phyloP scores from a whole-genome alignment of 2,329 filamentous ascomycete genomes.

The Uncinocarpus reesii region DNA sequence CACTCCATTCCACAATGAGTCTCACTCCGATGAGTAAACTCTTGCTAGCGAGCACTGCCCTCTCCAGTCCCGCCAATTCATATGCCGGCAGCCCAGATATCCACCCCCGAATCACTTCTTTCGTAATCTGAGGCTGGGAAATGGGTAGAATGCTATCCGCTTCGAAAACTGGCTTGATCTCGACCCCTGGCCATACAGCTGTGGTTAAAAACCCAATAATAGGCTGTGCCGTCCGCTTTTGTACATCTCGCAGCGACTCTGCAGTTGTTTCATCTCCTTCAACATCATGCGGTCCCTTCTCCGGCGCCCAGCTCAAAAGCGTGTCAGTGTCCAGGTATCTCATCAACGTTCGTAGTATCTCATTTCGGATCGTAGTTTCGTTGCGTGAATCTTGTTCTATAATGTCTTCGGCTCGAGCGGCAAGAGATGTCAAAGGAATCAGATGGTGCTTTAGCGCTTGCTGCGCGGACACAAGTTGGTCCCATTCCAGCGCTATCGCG shows the following conservation, averaged over 20 bases:
- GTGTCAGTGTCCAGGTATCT: slow-evolving; percentile 88
- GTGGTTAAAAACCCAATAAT: slow-evolving; percentile 62
- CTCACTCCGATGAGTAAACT: slow-evolving; percentile 68
- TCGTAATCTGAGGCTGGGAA: slow-evolving; percentile 63
- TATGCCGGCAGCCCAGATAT: slow-evolving; percentile 59
- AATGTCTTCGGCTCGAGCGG: slow-evolving; percentile 76
- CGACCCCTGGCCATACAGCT: slow-evolving; percentile 72
- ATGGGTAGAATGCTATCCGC: slow-evolving; percentile 63
- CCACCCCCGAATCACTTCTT: slow-evolving; percentile 69
- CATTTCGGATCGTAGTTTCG: slow-evolving; percentile 46
- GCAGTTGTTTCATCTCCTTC: slow-evolving; percentile 18
- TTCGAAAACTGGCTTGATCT: slow-evolving; percentile 72
- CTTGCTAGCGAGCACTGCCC: slow-evolving; percentile 75
- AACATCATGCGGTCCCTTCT: slow-evolving; percentile 42
- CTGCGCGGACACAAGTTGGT: slow-evolving; percentile 66
- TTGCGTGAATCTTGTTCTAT: slow-evolving; percentile 52
- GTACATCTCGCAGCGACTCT: slow-evolving; percentile 58
- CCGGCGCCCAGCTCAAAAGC: slow-evolving; percentile 76
- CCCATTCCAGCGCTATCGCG: slow-evolving; percentile 88
- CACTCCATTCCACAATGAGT: slow-evolving; percentile 78
- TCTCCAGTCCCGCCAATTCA: slow-evolving; percentile 78
- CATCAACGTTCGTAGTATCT: slow-evolving; percentile 60
- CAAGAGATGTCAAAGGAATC: slow-evolving; percentile 78
- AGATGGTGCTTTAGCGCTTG: slow-evolving; percentile 79
- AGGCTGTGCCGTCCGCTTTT: slow-evolving; percentile 57